Conservation (phyloP, 176 grass and related monocot genomes). For the Zea luxurians region DNA sequence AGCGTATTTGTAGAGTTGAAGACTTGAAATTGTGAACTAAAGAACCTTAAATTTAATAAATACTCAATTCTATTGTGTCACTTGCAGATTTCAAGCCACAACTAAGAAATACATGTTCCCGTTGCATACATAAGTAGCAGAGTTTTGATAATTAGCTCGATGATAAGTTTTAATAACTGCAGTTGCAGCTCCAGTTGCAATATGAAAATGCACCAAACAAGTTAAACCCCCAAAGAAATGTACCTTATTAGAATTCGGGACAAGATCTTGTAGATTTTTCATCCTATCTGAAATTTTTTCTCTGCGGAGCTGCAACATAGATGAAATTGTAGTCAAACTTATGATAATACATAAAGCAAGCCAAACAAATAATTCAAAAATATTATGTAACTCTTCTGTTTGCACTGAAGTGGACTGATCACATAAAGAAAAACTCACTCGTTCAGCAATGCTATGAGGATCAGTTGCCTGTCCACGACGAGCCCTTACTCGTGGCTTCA, state of each 20-base stretch:
- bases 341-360: background rate
- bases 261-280: slow-evolving; percentile 77
- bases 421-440: slow-evolving; percentile 42
- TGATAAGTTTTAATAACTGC: background rate
- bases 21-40: background rate
- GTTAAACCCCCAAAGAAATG: background rate
- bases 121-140: background rate
- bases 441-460: slow-evolving; percentile 87
- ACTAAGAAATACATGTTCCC: background rate
- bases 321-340: slow-evolving; percentile 34
- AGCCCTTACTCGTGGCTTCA: slow-evolving; percentile 64
- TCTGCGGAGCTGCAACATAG: slow-evolving; percentile 62
- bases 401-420: slow-evolving; percentile 5
- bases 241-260: slow-evolving; percentile 82
- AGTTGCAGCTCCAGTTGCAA: background rate
- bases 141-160: background rate
- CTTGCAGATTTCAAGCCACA: background rate
- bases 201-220: background rate
- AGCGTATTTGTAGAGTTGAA: slow-evolving; percentile 15
- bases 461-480: slow-evolving; percentile 79
- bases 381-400: slow-evolving; percentile 13
- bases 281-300: slow-evolving; percentile 89
- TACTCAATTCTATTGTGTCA: background rate
- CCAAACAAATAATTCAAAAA: slow-evolving; percentile 20
- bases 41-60: background rate